phyloP scores from a whole-genome alignment of 257 asterid genomes.

The Solanum virginianum region DNA sequence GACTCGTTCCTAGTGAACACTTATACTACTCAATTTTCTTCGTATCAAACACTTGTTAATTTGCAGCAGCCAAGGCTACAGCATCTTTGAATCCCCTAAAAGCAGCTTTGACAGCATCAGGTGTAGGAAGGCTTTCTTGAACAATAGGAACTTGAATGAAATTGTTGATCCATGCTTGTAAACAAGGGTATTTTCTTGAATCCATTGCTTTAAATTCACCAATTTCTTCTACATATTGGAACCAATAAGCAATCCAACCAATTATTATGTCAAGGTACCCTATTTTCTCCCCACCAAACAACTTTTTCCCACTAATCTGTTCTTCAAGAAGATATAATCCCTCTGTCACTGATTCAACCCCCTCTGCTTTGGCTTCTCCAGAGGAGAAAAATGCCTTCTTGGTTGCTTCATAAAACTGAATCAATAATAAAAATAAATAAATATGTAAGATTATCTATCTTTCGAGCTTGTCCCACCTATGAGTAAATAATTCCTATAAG shows the following conservation, averaged over 20 bases:
- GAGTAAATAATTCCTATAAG: neutral
- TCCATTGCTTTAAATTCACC: neutral
- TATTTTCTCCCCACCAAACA: neutral
- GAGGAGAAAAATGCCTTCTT: neutral
- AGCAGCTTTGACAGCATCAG: neutral
- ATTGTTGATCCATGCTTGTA: conserved; percentile 1
- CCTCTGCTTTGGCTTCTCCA: neutral
- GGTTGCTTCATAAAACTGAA: neutral
- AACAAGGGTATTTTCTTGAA: neutral
- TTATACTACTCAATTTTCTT: neutral
- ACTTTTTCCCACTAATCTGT: neutral
- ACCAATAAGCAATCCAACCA: conserved; percentile 4
- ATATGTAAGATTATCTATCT: too few species aligned
- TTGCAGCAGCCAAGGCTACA: neutral
- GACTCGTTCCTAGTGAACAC: neutral
- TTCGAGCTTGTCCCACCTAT: neutral
- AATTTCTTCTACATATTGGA: neutral
- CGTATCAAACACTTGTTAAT: neutral
- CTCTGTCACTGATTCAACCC: neutral
- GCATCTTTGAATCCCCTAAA: neutral
- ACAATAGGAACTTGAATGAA: neutral
- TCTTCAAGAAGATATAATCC: neutral
- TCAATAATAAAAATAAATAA: neutral
- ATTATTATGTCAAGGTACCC: neutral
- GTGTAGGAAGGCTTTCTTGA: conserved; percentile 1